Percentiles rank a stretch among this genome's conserved stretches.
Evolutionary conservation across 202 grass and related monocot genomes (phyloP).

Genomic region (Setaria italica): DNA sequence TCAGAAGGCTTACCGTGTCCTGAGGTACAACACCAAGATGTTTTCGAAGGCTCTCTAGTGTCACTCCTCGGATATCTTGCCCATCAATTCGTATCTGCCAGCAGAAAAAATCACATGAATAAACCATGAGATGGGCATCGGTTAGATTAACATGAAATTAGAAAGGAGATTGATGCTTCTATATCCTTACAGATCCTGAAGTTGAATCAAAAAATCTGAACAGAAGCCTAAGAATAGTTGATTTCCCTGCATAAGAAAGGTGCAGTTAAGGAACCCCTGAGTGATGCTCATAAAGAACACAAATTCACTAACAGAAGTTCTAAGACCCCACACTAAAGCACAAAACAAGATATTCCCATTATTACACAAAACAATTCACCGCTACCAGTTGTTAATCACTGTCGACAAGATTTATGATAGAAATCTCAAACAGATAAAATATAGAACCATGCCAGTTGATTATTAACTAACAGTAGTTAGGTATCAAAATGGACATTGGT

Average conservation of each 20-base stretch:
- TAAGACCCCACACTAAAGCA: slow-evolving; percentile 30
- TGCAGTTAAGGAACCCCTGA: slow-evolving; percentile 38
- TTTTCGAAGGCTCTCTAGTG: slow-evolving; percentile 88
- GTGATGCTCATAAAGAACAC: neutral
- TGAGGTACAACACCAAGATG: slow-evolving; percentile 98
- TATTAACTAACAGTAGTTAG: slow-evolving; percentile 6
- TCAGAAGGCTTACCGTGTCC: slow-evolving; percentile 72
- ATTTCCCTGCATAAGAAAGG: slow-evolving; percentile 82
- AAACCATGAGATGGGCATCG: slow-evolving; percentile 25
- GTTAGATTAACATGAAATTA: slow-evolving; percentile 43
- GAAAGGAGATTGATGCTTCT: slow-evolving; percentile 37
- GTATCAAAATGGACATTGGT: neutral
- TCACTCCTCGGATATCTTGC: slow-evolving; percentile 82
- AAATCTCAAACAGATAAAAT: slow-evolving; percentile 9
- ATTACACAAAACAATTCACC: neutral
- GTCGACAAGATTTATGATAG: slow-evolving; percentile 1
- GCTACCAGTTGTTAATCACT: neutral
- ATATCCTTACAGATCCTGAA: slow-evolving; percentile 84
- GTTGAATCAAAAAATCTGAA: slow-evolving; percentile 96
- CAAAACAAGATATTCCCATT: neutral
- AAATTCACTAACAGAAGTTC: slow-evolving; percentile 11
- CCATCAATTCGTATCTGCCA: slow-evolving; percentile 87
- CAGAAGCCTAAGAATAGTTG: slow-evolving; percentile 89
- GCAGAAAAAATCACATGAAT: slow-evolving; percentile 35
- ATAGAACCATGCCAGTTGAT: neutral